Percentiles rank a stretch among this genome's conserved stretches.
Evolutionary conservation across 805 yeast genomes (phyloP).

Genomic region (Kregervanrija delftensis): DNA sequence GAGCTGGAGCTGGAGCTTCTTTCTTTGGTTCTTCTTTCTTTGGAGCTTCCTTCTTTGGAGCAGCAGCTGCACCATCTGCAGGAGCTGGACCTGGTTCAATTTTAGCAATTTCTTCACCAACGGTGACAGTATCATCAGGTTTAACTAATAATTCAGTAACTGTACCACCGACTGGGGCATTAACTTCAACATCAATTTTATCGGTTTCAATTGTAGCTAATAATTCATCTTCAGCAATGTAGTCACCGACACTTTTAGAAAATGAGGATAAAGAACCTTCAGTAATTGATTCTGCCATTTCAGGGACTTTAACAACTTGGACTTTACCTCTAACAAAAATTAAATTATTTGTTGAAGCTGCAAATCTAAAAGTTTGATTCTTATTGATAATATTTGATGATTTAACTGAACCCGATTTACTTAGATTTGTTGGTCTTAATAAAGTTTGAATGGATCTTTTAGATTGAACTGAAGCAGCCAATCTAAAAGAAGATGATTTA

Average conservation of each 20-base stretch:
- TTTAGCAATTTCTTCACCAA: constrained; percentile 86
- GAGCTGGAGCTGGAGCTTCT: constrained; percentile 26
- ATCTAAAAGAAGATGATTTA: constrained; percentile 8
- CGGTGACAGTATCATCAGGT: constrained; percentile 90
- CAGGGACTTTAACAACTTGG: constrained; percentile 79
- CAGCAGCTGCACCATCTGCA: constrained; percentile 44
- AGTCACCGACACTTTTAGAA: constrained; percentile 79
- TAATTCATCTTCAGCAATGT: constrained; percentile 77
- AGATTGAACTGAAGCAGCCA: background rate
- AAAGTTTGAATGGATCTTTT: no score
- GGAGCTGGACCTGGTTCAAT: constrained; percentile 78
- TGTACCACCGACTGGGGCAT: constrained; percentile 89
- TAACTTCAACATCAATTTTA: constrained; percentile 95
- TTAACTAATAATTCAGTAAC: constrained; percentile 73
- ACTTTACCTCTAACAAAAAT: constrained; percentile 26
- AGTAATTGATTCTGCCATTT: constrained; percentile 97
- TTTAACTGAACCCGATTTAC: no score
- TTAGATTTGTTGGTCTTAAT: no score
- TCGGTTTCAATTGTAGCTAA: constrained; percentile 97
- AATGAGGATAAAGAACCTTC: constrained; percentile 83
- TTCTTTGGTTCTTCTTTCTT: constrained; percentile 20
- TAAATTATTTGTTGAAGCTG: constrained; percentile 3
- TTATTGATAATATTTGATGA: constrained; percentile 1
- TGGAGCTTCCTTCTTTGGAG: constrained; percentile 22
- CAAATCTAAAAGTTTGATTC: constrained; percentile 7